Evolutionary conservation across 2,329 filamentous ascomycete genomes (phyloP), one percentile per base, ranked within the genome.

Genomic region (Alternaria conjuncta): DNA sequence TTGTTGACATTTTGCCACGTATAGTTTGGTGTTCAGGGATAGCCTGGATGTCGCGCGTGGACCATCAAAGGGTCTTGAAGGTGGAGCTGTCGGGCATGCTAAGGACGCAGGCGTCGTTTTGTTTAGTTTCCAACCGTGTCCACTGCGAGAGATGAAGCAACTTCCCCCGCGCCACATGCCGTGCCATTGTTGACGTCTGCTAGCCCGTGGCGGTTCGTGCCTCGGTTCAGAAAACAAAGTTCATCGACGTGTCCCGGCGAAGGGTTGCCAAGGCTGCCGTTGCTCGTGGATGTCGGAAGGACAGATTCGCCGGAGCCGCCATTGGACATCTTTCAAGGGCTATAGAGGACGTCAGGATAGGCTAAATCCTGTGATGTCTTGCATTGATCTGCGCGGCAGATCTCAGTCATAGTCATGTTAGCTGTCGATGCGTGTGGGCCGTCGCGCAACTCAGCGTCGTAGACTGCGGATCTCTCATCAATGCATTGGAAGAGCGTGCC

Each of bases 1-100:
- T 50, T 25, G 76, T 67, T 49, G 74, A 62, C 76, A 78, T 77
- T 60, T 49, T 64, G 66, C 60, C 59, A 53, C 55, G 59, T 58
- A 55, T 51, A 5, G 32, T 55, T 53, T 25, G 18, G 55, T n/a
- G 9, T 55, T 30, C 47, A 59, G 53, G 56, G 61, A 60, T 60
- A 60, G 25, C 57, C 61, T 63, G 50, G 44, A 26, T 49, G 25
- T 55, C 11, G 13, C 23, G 57, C 32, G 50, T 49, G 32, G 36
- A 49, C 54, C 45, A 36, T 54, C 55, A 46, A 55, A 59, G 55
- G 63, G 51, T 60, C 63, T 53, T 32, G 26, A 23, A 41, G 43
- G 57, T 55, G 57, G 53, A 54, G 30, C 32, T 28, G 21, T 21
- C 21, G 41, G 32, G 25, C 46, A 44, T 55, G 32, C 36, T 60